Base-by-base conservation (phyloP, 805 yeast genomes). In the Kazachstania taianensis region DNA sequence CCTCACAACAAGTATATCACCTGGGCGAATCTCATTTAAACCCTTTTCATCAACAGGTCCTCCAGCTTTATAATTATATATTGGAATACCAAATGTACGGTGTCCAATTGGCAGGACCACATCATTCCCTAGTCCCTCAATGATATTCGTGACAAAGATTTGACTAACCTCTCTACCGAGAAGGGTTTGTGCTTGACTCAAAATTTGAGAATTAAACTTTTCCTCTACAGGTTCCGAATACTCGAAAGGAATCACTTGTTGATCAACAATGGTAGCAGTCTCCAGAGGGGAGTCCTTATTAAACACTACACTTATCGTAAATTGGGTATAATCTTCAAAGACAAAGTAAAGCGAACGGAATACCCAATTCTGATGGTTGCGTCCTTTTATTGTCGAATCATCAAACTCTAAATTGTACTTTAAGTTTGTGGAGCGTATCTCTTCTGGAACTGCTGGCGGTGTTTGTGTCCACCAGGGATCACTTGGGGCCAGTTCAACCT, bases 1-100 rank as follows among this genome's bases (percentile, higher is more conserved):
- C 48, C 78, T 72, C 42, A 85, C 71, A 35, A 85, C 81, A 28
- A 85, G 59, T 7, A 89, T 67, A 56, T 92, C 97, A 41, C 98
- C 98, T 0, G 94, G 78, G 32, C 72, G 67, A 37, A 86, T 71
- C 28, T 75, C 81, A 37, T 75, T 85, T 20, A 61, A 49, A 45
- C 71, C 75, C 12, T 67, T 59, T 7, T n/a, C 29, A 5, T 75
- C 70, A 5, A 66, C 63, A 2, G 65, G 48, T 39, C 63, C 66
- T 40, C 65, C 68, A 13, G 57, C 48, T 78, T 86, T 41, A 81
- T 67, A 16, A 72, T 67, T n/a, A 70, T 55, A 38, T 12, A 59
- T 31, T 10, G 54, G 41, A 3, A 47, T 78, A 27, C 97, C 97
- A 54, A 65, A 82, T 1, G 82, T 70, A 45, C 80, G 75, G 25